phyloP scores from a whole-genome alignment of 139 green algal genomes.

The Mesostigma viride region DNA sequence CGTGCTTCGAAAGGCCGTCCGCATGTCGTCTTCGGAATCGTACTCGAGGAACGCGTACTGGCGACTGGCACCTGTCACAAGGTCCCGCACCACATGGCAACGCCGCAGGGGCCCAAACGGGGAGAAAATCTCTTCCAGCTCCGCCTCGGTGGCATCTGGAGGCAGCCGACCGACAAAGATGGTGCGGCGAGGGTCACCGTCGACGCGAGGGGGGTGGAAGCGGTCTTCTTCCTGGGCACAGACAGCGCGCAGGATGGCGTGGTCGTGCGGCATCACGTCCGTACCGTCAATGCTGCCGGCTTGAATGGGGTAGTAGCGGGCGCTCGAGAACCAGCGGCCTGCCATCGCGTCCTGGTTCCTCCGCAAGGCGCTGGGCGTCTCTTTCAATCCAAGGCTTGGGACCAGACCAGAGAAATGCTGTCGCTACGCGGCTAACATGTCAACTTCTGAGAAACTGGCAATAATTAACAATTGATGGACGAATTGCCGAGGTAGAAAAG shows the following conservation, averaged over 20 bases:
- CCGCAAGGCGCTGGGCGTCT: too few species aligned
- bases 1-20: conserved; percentile 12
- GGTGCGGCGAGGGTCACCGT: background rate
- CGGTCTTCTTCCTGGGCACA: conserved; percentile 4
- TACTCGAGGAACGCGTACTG: conserved; percentile 26
- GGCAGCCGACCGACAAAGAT: conserved; percentile 4
- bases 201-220: background rate
- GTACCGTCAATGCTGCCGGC: conserved; percentile 22
- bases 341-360: too few species aligned
- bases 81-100: too few species aligned
- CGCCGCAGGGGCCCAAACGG: too few species aligned
- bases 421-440: too few species aligned
- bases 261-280: conserved; percentile 12
- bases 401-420: too few species aligned
- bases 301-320: conserved; percentile 20
- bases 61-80: conserved; percentile 22
- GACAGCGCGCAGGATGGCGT: conserved; percentile 9
- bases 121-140: too few species aligned
- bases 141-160: conserved; percentile 11
- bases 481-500: too few species aligned
- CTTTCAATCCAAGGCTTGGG: too few species aligned
- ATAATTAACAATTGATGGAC: too few species aligned
- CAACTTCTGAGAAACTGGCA: too few species aligned
- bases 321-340: too few species aligned
- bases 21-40: conserved; percentile 8